Evolutionary conservation across 2,329 filamentous ascomycete genomes (phyloP).

Genomic region (Talaromyces sp.): DNA sequence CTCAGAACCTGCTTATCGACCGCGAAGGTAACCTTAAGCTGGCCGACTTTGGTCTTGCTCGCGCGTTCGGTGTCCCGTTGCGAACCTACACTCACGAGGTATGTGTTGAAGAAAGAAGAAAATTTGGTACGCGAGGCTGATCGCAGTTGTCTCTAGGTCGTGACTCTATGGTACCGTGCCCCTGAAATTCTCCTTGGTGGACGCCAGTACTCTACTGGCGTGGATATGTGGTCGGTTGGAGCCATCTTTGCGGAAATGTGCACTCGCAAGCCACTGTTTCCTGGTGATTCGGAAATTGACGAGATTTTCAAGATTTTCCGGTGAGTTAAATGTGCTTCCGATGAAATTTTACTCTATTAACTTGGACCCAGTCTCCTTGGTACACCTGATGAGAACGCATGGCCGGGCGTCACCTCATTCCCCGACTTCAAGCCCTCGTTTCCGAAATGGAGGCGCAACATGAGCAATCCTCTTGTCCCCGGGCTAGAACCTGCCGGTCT

Average conservation of each 20-base stretch:
- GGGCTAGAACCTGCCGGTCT: constrained; percentile 61
- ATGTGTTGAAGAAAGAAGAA: constrained; percentile 11
- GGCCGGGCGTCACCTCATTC: constrained; percentile 91
- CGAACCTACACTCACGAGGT: constrained; percentile 89
- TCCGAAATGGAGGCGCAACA: constrained; percentile 78
- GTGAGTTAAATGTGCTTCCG: constrained; percentile 43
- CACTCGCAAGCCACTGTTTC: constrained; percentile 86
- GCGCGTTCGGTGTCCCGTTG: constrained; percentile 85
- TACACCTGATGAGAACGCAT: constrained; percentile 73
- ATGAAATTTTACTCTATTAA: neutral
- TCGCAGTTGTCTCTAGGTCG: constrained; percentile 53
- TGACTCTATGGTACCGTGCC: constrained; percentile 88
- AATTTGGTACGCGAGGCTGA: neutral
- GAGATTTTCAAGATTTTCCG: constrained; percentile 94
- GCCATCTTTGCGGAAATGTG: constrained; percentile 98
- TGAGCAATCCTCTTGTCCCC: constrained; percentile 58
- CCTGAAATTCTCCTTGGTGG: constrained; percentile 88
- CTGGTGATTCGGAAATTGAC: constrained; percentile 87
- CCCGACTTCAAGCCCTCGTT: constrained; percentile 91
- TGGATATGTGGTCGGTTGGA: constrained; percentile 94
- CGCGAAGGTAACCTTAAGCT: constrained; percentile 83
- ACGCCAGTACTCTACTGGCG: constrained; percentile 86
- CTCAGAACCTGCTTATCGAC: constrained; percentile 84
- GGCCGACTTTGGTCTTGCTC: constrained; percentile 82
- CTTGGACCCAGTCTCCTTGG: constrained; percentile 59